A percentile compares a stretch with the other conserved stretches of the same genome.
phyloP scores from a whole-genome alignment of 306 rosid species.

The Cicer arietinum region DNA sequence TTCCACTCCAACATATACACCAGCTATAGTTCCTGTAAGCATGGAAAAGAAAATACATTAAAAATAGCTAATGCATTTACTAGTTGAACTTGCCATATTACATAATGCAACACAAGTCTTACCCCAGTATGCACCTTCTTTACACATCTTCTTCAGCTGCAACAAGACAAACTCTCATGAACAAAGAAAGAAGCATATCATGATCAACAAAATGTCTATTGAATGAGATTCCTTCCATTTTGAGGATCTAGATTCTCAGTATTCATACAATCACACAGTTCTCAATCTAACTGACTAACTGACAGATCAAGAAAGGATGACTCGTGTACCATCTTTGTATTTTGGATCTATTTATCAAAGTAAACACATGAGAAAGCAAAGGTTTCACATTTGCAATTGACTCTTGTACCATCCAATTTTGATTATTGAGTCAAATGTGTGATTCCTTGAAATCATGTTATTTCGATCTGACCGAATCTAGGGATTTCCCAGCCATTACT shows the following conservation, averaged over 20 bases:
- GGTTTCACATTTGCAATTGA: too few species aligned
- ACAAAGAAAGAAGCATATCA: slow-evolving; percentile 28
- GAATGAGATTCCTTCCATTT: neutral
- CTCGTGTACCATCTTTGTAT: neutral
- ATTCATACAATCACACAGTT: neutral
- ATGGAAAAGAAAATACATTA: neutral
- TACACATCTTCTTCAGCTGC: slow-evolving; percentile 98
- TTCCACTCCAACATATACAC: slow-evolving; percentile 80
- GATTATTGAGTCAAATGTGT: neutral
- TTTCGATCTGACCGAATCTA: neutral
- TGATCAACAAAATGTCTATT: neutral
- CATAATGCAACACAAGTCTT: slow-evolving; percentile 44
- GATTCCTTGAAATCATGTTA: neutral
- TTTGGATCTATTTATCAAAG: neutral
- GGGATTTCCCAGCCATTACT: neutral
- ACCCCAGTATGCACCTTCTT: slow-evolving; percentile 99
- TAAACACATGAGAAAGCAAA: neutral
- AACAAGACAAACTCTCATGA: slow-evolving; percentile 47
- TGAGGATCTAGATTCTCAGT: neutral
- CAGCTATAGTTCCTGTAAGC: slow-evolving; percentile 74
- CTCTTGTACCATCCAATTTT: neutral
- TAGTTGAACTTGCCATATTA: slow-evolving; percentile 1
- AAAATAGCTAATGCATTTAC: slow-evolving; percentile 2
- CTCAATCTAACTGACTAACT: neutral
- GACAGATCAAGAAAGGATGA: neutral